Base-by-base conservation (phyloP, 73 alveolate species). In the Paramecium sexaurelia region DNA sequence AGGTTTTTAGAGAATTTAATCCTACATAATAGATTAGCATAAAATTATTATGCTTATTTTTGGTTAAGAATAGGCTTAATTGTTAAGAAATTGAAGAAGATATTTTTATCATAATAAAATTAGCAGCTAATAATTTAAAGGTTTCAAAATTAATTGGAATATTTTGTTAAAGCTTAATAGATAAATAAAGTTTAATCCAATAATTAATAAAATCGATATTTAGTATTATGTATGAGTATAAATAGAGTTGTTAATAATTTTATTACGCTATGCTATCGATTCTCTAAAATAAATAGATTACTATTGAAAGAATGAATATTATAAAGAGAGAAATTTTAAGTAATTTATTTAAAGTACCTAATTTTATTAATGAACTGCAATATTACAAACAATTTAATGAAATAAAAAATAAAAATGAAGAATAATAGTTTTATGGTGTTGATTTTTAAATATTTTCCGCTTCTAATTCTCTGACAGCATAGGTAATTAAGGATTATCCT, bases 121-220 rank as follows among this genome's bases (percentile, higher is more conserved):
- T 69, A 69, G 45, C 55, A 17, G 40, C 43, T 19, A 17, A 69
- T 29, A 69, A 69, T 69, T 19, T 69, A 11, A 69, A 32, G 27
- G 85, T 69, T 13, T 69, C 56, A 0, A 69, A 69, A 69, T 35
- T 69, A 35, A n/a, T 69, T 17, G 85, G 85, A 69, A 24, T 69
- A 32, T 69, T 69, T 69, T 69, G 55, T 17, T 29, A 35, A 32
- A 69, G 55, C 13, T 29, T 29, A 29, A 24, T 69, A 6, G 33
- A 69, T 9, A 29, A 69, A 26, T 35, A 35, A 7, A 24, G 57
- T 45, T 45, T 45, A 45, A 45, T 45, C 3, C n/a, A 45, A 45
- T 45, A 45, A 45, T 45, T 45, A 24, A 11, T 69, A 5, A 35
- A 57, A 57, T 24, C 17, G 17, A 69, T 69, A 6, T 69, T 69